phyloP scores from a whole-genome alignment of 331 rosid species.

The Quercus lobata region DNA sequence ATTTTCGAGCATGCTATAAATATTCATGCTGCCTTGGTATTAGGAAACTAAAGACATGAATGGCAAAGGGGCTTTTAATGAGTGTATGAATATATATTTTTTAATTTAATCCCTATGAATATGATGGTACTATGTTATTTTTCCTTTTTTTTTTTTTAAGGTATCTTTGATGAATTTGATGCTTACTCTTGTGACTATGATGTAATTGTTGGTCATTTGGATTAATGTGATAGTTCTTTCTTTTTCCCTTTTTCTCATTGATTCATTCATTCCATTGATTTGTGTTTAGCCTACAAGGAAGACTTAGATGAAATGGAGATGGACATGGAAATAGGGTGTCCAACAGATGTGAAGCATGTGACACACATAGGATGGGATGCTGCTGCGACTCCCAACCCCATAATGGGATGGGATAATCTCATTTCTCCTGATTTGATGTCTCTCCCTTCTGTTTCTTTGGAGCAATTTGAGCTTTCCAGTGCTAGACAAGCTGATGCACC shows the following conservation, averaged over 20 bases:
- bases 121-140: too few species aligned
- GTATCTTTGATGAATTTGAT: too few species aligned
- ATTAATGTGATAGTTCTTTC: background rate
- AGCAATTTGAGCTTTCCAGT: constrained; percentile 35
- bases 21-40: too few species aligned
- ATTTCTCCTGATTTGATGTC: constrained; percentile 46
- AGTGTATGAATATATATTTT: too few species aligned
- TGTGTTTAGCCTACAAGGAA: constrained; percentile 53
- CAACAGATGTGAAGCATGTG: constrained; percentile 94
- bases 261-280: background rate
- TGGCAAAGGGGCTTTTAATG: too few species aligned
- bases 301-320: constrained; percentile 41
- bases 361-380: constrained; percentile 93
- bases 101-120: too few species aligned
- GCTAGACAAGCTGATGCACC: constrained; percentile 26
- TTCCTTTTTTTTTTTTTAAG: too few species aligned
- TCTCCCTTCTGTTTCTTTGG: constrained; percentile 42
- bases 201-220: background rate
- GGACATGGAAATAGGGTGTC: constrained; percentile 89
- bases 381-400: constrained; percentile 27
- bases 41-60: too few species aligned
- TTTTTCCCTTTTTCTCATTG: background rate
- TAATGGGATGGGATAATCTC: constrained; percentile 59
- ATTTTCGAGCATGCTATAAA: too few species aligned
- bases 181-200: too few species aligned